Base-by-base conservation (phyloP, 306 rosid species). In the Dicorynia guianensis region DNA sequence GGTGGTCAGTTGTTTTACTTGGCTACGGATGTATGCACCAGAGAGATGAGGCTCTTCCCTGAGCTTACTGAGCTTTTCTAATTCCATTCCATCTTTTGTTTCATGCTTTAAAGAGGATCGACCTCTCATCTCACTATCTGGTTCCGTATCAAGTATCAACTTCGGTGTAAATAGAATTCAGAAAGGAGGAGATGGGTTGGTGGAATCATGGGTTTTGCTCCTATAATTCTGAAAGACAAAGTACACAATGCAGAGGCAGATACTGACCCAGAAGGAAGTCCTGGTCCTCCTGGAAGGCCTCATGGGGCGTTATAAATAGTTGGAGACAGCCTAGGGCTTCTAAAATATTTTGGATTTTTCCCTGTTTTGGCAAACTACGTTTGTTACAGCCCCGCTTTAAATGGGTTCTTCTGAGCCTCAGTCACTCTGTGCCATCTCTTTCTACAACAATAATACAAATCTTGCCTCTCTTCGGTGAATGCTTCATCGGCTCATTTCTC, bases 281-380 rank as follows among this genome's bases (percentile, higher is more conserved):
- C 82, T 81, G 81, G 79, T 54, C 84, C 85, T 85, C 83, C 20
- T 73, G 81, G 63, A 66, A 54, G 75, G 79, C 61, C 67, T 84
- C 68, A 68, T 81, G 80, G 80, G 76, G 70, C 58, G 76, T 81
- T 85, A 88, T 88, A 89, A 93, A 91, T 88, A 85, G 93, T 82
- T 69, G 87, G 83, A 92, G 87, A 81, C 88, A 81, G 87, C 82
- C 85, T 91, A 77, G 96, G 89, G 85, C 61, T 81, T 86, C 76
- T 69, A 64, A 84, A 57, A 63, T 62, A 59, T 71, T 79, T 88
- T 91, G 90, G 88, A 80, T 30, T 81, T 89, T 89, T 84, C 72
- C 80, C 76, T 63, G 70, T 67, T 86, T 82, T 81, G 85, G 87
- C 73, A 88, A 87, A 86, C 87, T 66, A 66, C 72, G 71, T 70